phyloP scores from a whole-genome alignment of 192 early-diverging fungal species.

The Entomortierella beljakovae region DNA sequence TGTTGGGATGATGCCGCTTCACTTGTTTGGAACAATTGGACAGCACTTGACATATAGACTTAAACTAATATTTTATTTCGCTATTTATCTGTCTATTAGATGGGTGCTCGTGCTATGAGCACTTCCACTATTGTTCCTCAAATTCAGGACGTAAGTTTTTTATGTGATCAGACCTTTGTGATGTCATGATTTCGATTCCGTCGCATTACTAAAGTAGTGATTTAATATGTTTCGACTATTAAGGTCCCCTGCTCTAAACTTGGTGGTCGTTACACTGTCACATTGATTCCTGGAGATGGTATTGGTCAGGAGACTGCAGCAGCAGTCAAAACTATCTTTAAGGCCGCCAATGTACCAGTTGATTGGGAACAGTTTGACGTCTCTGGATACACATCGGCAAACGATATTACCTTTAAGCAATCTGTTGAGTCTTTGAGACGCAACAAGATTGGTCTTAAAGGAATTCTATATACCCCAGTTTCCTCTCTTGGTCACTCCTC shows the following conservation, averaged over 20 bases:
- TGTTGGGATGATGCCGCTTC: too few relatives aligned
- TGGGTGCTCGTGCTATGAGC: constrained; percentile 57
- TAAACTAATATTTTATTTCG: not conserved
- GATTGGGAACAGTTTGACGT: constrained; percentile 99
- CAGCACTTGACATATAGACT: not conserved
- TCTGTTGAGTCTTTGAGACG: constrained; percentile 90
- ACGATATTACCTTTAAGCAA: constrained; percentile 87
- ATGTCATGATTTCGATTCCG: too few relatives aligned
- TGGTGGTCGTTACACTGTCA: constrained; percentile 96
- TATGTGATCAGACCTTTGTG: too few relatives aligned
- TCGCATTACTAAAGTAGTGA: too few relatives aligned
- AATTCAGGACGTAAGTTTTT: constrained; percentile 54
- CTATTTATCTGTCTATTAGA: constrained; percentile 10
- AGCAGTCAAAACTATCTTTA: constrained; percentile 95
- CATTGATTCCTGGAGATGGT: constrained; percentile 98
- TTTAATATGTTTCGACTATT: not conserved
- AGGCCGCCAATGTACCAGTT: constrained; percentile 92
- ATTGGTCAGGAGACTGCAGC: constrained; percentile 93
- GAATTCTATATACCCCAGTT: constrained; percentile 91
- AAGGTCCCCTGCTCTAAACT: constrained; percentile 73
- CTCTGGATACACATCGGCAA: constrained; percentile 88
- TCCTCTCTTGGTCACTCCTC: constrained; percentile 89
- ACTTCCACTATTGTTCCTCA: constrained; percentile 45
- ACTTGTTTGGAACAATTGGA: too few relatives aligned
- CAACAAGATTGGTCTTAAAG: constrained; percentile 99